Conservation (phyloP, 2,329 filamentous ascomycete genomes). For the Chalaropsis thielavioides region DNA sequence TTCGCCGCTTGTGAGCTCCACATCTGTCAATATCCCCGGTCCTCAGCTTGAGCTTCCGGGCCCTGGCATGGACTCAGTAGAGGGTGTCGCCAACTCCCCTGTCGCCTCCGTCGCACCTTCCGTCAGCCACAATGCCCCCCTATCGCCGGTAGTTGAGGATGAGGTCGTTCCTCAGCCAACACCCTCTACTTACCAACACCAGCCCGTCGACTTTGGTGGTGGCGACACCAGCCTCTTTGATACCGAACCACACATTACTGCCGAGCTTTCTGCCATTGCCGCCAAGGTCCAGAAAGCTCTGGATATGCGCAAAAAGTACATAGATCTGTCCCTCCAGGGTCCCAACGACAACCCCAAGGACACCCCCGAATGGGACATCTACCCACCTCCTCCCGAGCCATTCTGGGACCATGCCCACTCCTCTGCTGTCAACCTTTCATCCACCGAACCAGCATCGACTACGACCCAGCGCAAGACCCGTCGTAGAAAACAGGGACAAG, state of each 20-base stretch:
- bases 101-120: neutral
- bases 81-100: constrained; percentile 11
- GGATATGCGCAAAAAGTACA: constrained; percentile 78
- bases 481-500: constrained; percentile 64
- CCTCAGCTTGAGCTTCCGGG: constrained; percentile 8
- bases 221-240: constrained; percentile 40
- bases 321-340: constrained; percentile 68
- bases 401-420: constrained; percentile 50
- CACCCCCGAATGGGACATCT: constrained; percentile 68
- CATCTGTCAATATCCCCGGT: constrained; percentile 2
- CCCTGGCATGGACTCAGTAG: constrained; percentile 11
- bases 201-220: constrained; percentile 14
- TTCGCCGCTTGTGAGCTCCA: constrained; percentile 7
- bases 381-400: constrained; percentile 80
- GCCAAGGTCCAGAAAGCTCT: constrained; percentile 82
- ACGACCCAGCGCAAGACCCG: constrained; percentile 22
- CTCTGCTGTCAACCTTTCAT: constrained; percentile 13
- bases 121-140: neutral
- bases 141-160: constrained; percentile 9
- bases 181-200: neutral
- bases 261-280: constrained; percentile 75
- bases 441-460: constrained; percentile 18
- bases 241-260: constrained; percentile 64
- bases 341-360: constrained; percentile 80
- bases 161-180: neutral